Base-by-base conservation (phyloP, 2,329 filamentous ascomycete species). In the Cordyceps javanica region DNA sequence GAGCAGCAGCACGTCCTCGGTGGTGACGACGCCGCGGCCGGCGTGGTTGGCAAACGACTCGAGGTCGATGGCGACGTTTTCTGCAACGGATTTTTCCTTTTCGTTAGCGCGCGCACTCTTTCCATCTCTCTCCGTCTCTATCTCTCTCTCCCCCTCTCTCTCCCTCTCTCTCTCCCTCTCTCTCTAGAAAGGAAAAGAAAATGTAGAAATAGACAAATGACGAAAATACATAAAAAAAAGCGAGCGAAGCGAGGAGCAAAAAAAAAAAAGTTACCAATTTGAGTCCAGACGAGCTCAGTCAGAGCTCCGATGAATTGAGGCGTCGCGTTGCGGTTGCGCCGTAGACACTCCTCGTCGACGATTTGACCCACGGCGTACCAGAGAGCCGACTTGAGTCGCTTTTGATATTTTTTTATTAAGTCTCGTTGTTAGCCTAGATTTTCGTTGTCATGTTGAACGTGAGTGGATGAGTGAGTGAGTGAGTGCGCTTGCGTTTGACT, bases 271-370 rank as follows among this genome's bases (percentile, higher is more conserved):
- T 2, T 57, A 93, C 91, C 89, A 53, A 96, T 88, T 64, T 96
- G 91, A 1, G 86, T 82, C 85, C 90, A 96, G 8, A 93, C 88
- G 71, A 96, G 82, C 71, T 96, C 91, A 1, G 90, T 94, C 67
- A 95, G 72, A 0, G 88, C 88, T 9, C 88, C 91, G 64, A 95
- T 95, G 71, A 95, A 96, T 67, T 96, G 91, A 2, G 90, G 90
- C 26, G 93, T 96, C 7, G 92, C 90, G 71, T 96, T 97, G 62
- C 90, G 82, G 68, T 89, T 73, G 55, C 72, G 69, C 16, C 65
- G 64, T 30, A 75, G 61, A 11, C 86, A 87, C 69, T 96, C 88
- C 63, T 93, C 86, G 70, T 97, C 93, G 62, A 96, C 89, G 60
- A 95, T 93, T 69, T 91, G 89, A 63, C 90, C 90, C 60, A 96